Percentiles rank a stretch among this genome's conserved stretches.
These are phyloP conservation scores for Solanum sejunctum DNA, from an alignment of 257 asterid genomes.

Conservation along the genomic window DNA sequence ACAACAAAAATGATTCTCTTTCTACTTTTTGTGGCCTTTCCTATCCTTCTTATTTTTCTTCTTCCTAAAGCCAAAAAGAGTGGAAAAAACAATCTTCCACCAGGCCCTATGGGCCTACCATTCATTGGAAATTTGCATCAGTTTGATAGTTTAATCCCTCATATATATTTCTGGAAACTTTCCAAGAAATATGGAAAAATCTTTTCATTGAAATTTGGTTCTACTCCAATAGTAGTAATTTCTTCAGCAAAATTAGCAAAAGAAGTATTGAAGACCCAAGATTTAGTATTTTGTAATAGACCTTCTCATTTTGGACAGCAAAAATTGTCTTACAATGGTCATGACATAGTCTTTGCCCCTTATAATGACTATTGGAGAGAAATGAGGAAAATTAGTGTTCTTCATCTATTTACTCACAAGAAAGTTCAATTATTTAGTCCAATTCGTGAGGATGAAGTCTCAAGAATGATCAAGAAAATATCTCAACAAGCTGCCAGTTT, in stretches of 20 bases:
- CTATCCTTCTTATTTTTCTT: not conserved
- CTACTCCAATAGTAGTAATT: not conserved
- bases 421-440: not conserved
- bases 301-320: not conserved
- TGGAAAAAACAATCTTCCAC: not conserved
- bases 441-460: not conserved
- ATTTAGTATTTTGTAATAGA: not conserved
- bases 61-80: not conserved
- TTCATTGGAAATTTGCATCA: too few species aligned
- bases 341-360: not conserved
- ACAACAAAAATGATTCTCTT: not conserved
- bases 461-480: not conserved
- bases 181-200: too few species aligned
- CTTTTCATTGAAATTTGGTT: too few species aligned
- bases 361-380: not conserved
- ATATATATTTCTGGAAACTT: too few species aligned
- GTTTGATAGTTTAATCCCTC: too few species aligned
- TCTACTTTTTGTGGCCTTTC: not conserved
- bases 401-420: not conserved
- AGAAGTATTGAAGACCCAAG: not conserved
- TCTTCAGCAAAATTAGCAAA: not conserved
- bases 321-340: not conserved
- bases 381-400: not conserved
- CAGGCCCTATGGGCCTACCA: too few species aligned
- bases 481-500: not conserved